Percentiles rank a stretch among this genome's conserved stretches.
These are phyloP conservation scores for Boletales sp. DNA, from an alignment of 768 basidiomycete species.

Conservation along the genomic window DNA sequence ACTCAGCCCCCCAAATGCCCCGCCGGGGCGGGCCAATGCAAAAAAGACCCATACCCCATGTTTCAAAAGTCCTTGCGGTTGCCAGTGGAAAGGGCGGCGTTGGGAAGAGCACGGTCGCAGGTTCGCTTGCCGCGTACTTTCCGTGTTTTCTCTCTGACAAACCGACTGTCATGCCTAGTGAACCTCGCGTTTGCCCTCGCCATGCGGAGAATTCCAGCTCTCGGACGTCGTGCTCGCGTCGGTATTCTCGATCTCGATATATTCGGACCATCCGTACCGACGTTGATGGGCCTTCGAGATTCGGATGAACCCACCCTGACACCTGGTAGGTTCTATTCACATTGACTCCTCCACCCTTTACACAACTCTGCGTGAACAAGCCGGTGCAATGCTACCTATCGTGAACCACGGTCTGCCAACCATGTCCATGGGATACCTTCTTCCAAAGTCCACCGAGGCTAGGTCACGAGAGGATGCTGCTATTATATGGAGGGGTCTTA, in stretches of 20 bases:
- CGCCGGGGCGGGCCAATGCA: conserved; percentile 50
- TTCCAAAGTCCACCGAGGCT: conserved; percentile 52
- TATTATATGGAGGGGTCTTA: conserved; percentile 93
- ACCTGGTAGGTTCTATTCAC: conserved; percentile 41
- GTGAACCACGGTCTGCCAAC: conserved; percentile 86
- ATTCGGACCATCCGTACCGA: conserved; percentile 92
- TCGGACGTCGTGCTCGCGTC: conserved; percentile 51
- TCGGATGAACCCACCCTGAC: conserved; percentile 78
- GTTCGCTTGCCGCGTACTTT: conserved; percentile 37
- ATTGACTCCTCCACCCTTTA: neutral
- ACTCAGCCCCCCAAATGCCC: conserved; percentile 55
- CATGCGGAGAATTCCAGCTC: conserved; percentile 33
- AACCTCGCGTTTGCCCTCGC: conserved; percentile 80
- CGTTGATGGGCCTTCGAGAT: conserved; percentile 83
- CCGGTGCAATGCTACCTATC: conserved; percentile 75
- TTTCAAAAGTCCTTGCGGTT: conserved; percentile 77
- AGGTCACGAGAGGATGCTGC: conserved; percentile 65
- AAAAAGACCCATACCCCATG: conserved; percentile 63
- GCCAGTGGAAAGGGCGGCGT: conserved; percentile 96
- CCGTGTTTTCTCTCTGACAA: neutral
- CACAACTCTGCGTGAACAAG: conserved; percentile 33
- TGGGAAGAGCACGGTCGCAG: conserved; percentile 91
- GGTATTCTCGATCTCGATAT: conserved; percentile 94
- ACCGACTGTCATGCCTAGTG: conserved; percentile 39
- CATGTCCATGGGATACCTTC: conserved; percentile 97